These are phyloP conservation scores for Tulasnella sp. DNA, from an alignment of 768 basidiomycete species.

Conservation along the genomic window DNA sequence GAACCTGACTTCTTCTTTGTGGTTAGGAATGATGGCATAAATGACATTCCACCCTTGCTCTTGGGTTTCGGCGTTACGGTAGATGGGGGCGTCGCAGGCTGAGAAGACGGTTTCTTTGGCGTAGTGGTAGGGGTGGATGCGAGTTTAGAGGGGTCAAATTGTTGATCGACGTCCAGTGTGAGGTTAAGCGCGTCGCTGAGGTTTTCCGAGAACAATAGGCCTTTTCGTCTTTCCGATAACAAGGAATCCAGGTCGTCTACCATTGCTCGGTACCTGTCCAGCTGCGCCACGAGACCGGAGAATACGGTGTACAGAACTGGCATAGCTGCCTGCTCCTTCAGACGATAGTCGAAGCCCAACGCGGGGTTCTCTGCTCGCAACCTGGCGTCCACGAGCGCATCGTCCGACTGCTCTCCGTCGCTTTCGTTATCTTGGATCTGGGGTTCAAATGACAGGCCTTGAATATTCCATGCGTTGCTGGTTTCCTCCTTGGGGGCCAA, in stretches of 20 bases:
- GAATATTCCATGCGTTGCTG: slow-evolving; percentile 17
- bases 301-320: slow-evolving; percentile 80
- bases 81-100: slow-evolving; percentile 32
- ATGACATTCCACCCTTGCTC: slow-evolving; percentile 15
- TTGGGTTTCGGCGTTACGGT: slow-evolving; percentile 31
- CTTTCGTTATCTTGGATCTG: slow-evolving; percentile 43
- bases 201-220: slow-evolving; percentile 87
- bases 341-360: slow-evolving; percentile 56
- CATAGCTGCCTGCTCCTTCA: slow-evolving; percentile 60
- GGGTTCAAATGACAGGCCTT: slow-evolving; percentile 29
- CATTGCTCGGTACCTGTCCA: slow-evolving; percentile 70
- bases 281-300: slow-evolving; percentile 71
- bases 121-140: slow-evolving; percentile 37
- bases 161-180: slow-evolving; percentile 52
- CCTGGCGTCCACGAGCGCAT: slow-evolving; percentile 65
- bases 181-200: slow-evolving; percentile 82
- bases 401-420: slow-evolving; percentile 77
- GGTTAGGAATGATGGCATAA: slow-evolving; percentile 20
- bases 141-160: slow-evolving; percentile 41
- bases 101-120: slow-evolving; percentile 38
- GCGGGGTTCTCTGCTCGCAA: slow-evolving; percentile 52
- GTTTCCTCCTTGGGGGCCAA: slow-evolving; percentile 49
- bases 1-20: slow-evolving; percentile 8
- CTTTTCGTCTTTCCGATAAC: slow-evolving; percentile 79
- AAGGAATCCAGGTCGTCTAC: slow-evolving; percentile 80